A percentile compares a stretch with the other conserved stretches of the same genome.
phyloP scores from a whole-genome alignment of 2,329 filamentous ascomycete genomes.

The Capronia epimyces region DNA sequence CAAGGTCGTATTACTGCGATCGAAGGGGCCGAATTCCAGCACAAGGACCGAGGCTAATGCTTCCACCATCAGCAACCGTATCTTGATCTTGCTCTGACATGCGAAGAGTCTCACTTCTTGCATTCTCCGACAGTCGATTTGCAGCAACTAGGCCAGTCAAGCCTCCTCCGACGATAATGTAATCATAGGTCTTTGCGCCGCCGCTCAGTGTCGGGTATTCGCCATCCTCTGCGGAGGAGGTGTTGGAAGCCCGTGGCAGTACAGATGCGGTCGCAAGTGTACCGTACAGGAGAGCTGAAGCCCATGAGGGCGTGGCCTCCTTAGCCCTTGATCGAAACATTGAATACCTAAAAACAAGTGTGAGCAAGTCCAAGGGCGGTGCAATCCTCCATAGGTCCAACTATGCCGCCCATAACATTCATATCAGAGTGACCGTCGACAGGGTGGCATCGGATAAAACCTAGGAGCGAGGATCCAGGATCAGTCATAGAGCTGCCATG shows the following conservation, averaged over 20 bases:
- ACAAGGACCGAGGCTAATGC: slow-evolving; percentile 20
- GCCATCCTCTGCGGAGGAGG: not conserved
- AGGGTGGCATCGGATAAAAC: too few relatives aligned
- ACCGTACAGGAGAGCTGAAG: not conserved
- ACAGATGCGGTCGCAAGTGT: not conserved
- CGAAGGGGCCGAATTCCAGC: slow-evolving; percentile 25
- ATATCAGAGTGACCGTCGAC: too few relatives aligned
- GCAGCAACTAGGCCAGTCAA: slow-evolving; percentile 31
- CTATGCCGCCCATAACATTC: too few relatives aligned
- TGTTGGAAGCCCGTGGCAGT: not conserved
- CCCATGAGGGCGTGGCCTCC: not conserved
- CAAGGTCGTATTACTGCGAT: slow-evolving; percentile 20
- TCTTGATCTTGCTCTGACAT: too few relatives aligned
- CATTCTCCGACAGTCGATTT: slow-evolving; percentile 27
- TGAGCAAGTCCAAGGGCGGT: too few relatives aligned
- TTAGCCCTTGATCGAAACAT: not conserved
- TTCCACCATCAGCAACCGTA: too few relatives aligned
- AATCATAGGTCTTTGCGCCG: slow-evolving; percentile 25
- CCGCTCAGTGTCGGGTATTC: not conserved
- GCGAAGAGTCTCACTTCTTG: not conserved
- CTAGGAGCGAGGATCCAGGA: too few relatives aligned
- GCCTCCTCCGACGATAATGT: slow-evolving; percentile 33
- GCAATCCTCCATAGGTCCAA: too few relatives aligned
- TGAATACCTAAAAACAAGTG: not conserved
- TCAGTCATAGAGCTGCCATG: too few relatives aligned